Conservation (phyloP, 2,329 filamentous ascomycete species). For the Pseudogymnoascus destructans region DNA sequence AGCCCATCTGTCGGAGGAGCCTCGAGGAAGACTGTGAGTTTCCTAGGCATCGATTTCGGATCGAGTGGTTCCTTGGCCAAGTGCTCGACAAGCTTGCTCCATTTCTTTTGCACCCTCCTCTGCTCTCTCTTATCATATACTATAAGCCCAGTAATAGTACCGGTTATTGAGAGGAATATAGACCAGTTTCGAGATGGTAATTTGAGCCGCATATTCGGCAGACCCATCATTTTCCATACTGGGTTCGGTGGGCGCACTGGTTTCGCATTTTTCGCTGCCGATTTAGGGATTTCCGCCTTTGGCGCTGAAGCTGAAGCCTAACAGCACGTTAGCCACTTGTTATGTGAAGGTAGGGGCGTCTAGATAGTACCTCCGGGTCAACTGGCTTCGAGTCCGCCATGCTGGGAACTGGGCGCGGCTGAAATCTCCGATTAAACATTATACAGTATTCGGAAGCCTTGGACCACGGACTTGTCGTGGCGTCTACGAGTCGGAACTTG, state of each 20-base stretch:
- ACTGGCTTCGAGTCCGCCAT: slow-evolving; percentile 18
- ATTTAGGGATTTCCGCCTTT: slow-evolving; percentile 25
- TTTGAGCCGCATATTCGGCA: slow-evolving; percentile 70
- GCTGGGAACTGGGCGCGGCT: not conserved
- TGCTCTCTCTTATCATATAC: slow-evolving; percentile 91
- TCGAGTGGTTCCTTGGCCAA: slow-evolving; percentile 64
- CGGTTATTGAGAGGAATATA: slow-evolving; percentile 77
- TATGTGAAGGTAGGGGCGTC: not conserved
- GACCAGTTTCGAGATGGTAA: slow-evolving; percentile 95
- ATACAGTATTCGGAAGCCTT: not conserved
- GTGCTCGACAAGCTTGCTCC: slow-evolving; percentile 74
- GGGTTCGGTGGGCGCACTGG: slow-evolving; percentile 47
- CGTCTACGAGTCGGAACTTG: not conserved
- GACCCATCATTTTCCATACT: slow-evolving; percentile 64
- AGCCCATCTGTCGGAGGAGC: slow-evolving; percentile 79
- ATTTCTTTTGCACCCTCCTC: slow-evolving; percentile 71
- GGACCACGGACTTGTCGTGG: not conserved
- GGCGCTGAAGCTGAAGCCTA: slow-evolving; percentile 25
- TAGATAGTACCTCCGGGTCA: slow-evolving; percentile 13
- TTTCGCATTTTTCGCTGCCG: slow-evolving; percentile 29
- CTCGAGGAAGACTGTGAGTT: slow-evolving; percentile 73
- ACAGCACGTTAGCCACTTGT: slow-evolving; percentile 2
- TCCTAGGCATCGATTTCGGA: slow-evolving; percentile 62
- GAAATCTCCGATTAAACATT: not conserved
- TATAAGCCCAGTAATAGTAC: slow-evolving; percentile 64